Conservation (phyloP, 768 basidiomycete genomes). For the Daedalea quercina region DNA sequence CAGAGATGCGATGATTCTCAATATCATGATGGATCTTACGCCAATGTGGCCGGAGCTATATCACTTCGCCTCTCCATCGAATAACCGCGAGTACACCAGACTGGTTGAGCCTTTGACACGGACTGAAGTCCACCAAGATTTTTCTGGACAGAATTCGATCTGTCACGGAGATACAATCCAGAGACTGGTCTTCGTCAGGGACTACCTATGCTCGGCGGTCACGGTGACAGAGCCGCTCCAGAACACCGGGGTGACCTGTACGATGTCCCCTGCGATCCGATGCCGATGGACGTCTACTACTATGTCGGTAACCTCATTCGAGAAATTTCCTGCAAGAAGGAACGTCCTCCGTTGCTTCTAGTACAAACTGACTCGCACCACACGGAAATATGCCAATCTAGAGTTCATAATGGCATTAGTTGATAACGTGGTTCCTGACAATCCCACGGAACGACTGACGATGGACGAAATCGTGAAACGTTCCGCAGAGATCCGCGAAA, state of each 20-base stretch:
- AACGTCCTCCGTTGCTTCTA: no score
- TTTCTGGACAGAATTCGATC: neutral
- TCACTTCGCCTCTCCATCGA: constrained; percentile 6
- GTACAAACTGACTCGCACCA: no score
- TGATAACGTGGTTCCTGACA: no score
- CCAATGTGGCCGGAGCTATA: constrained; percentile 12
- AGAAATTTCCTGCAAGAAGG: no score
- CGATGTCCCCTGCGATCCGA: constrained; percentile 10
- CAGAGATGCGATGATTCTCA: constrained; percentile 7
- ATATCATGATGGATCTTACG: constrained; percentile 12
- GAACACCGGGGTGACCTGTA: constrained; percentile 7
- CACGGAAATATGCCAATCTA: no score
- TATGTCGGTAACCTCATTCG: no score
- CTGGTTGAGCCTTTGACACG: neutral
- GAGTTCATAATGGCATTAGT: no score
- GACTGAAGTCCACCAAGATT: no score
- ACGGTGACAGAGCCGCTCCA: constrained; percentile 14
- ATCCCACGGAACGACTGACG: no score
- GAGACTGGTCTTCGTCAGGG: constrained; percentile 6
- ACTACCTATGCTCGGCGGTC: constrained; percentile 8
- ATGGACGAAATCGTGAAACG: no score
- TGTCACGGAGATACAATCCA: constrained; percentile 5
- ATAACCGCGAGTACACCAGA: constrained; percentile 2
- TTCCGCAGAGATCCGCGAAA: no score
- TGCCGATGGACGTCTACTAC: constrained; percentile 15